Evolutionary conservation across 805 yeast genomes (phyloP), one percentile per base, ranked within the genome.

Genomic region (Metschnikowia borealis): DNA sequence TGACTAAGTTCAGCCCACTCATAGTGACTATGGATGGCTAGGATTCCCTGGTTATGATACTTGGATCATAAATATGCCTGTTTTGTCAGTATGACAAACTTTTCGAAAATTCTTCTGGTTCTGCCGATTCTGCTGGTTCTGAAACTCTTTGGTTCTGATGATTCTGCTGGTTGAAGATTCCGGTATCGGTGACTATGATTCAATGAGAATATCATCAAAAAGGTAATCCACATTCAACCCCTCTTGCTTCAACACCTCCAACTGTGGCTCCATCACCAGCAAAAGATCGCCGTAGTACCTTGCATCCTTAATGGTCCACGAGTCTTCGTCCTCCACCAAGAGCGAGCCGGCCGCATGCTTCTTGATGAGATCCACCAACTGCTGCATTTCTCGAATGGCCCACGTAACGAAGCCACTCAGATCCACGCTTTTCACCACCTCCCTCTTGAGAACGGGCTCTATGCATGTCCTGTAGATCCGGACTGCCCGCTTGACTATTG

Each of bases 151-250:
- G 3, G 20, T 18, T 23, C 2, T 23, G 29, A 23, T 8, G 11
- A 0, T 23, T 23, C 10, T 23, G 29, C 10, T 23, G 29, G 29
- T 23, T 23, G 29, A 23, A 2, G 29, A 23, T 23, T 23, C 26
- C 3, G 10, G 8, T 23, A 23, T 3, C 29, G 1, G 10, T 23
- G 29, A 26, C 29, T 26, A 26, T 26, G 29, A 43, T 6, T 51
- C 49, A 32, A 53, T 52, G 8, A 70, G 55, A 15, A 73, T 65
- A 36, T 70, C 72, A 38, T 80, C 80, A 58, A 87, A 74, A 59
- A 86, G 69, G 64, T 82, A 87, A 47, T 83, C 92, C 54, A 89
- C 83, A 59, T 88, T 89, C 41, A 90, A 67, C 0, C 96, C 94
- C 18, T 79, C 81, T 0, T 70, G 65, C 58, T 82, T 82, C 57